phyloP scores from a whole-genome alignment of 345 rosid species.

The Syzygium oleosum region DNA sequence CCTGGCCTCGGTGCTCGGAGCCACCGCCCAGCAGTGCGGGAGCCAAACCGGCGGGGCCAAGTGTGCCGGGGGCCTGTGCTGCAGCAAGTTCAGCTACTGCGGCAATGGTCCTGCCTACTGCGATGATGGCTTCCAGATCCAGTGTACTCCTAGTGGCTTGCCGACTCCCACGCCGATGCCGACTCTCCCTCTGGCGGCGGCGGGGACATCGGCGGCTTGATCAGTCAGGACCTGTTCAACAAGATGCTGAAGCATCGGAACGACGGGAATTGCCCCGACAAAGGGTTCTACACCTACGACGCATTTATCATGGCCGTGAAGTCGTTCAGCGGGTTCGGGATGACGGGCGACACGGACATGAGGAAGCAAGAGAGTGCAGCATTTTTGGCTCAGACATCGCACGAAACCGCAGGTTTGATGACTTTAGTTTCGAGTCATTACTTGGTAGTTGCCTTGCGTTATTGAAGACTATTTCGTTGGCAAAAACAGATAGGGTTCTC shows the following conservation, averaged over 20 bases:
- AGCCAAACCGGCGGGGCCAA: not conserved
- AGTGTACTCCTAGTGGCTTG: not conserved
- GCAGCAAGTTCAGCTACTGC: not conserved
- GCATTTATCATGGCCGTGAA: slow-evolving; percentile 5
- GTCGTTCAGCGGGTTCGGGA: slow-evolving; percentile 3
- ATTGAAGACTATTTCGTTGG: not conserved
- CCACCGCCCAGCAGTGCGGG: not conserved
- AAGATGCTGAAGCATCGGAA: slow-evolving; percentile 11
- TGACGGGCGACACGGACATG: slow-evolving; percentile 4
- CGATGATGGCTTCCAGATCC: not conserved
- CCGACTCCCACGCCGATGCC: not conserved
- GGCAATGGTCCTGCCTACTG: not conserved
- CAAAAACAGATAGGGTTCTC: not conserved
- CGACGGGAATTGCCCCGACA: slow-evolving; percentile 4
- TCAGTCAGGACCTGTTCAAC: slow-evolving; percentile 3
- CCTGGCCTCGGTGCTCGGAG: not conserved
- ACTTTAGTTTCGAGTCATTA: not conserved
- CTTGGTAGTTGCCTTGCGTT: not conserved
- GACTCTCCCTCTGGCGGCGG: not conserved
- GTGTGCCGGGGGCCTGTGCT: not conserved
- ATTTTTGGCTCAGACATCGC: slow-evolving; percentile 8
- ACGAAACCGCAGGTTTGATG: slow-evolving; percentile 8
- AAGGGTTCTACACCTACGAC: slow-evolving; percentile 8
- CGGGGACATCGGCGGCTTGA: not conserved
- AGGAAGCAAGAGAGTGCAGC: slow-evolving; percentile 10